Base-by-base conservation (phyloP, 139 green algal genomes). In the Raphidocelis subcapitata region DNA sequence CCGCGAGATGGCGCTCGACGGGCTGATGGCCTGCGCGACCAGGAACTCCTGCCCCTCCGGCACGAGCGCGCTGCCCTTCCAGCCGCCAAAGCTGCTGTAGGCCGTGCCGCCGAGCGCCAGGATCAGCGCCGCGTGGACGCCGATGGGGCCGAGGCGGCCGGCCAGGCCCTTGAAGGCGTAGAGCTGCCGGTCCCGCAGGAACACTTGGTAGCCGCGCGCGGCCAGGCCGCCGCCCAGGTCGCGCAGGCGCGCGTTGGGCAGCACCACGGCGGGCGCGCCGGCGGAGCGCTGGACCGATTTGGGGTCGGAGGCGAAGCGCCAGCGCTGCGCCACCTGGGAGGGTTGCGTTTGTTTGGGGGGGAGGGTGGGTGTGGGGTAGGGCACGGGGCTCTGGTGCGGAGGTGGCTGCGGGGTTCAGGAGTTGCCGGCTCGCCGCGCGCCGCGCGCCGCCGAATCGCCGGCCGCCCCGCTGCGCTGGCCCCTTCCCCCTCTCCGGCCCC, bases 161-260 rank as follows among this genome's bases (percentile, higher is more conserved):
- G 88, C 87, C 36, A 99, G 80, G 5, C 94, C 95, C 79, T 98
- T 98, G 88, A 99, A 99, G 0, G 84, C 96, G 80, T 99, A 99
- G 76, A 99, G 77, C 49, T 81, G 72, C 2, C 76, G 71, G 12
- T 84, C 87, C 52, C 90, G 79, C n/a, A 94, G 24, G 62, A 98
- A 99, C 3, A 98, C 88, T 81, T 97, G 89, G 84, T 97, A 98
- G 0, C 89, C 86, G 21, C 79, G 88, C 4, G 46, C 47, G 1
- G 26, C n/a, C 29, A 98, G 85, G 2, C 80, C 12, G 0, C 18
- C 10, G 0, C 81, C 92, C 49, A 98, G 55, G 73, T 97, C 92
- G 3, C 26, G 5, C 5, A 95, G 28, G 12, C 78, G 62, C 12
- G 89, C 94, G 20, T 80, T 79, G 14, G 89, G 90, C 63, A 98